Evolutionary conservation across 495 filamentous ascomycete species (phyloP).

Genomic region (Hypoxylon cercidicola): DNA sequence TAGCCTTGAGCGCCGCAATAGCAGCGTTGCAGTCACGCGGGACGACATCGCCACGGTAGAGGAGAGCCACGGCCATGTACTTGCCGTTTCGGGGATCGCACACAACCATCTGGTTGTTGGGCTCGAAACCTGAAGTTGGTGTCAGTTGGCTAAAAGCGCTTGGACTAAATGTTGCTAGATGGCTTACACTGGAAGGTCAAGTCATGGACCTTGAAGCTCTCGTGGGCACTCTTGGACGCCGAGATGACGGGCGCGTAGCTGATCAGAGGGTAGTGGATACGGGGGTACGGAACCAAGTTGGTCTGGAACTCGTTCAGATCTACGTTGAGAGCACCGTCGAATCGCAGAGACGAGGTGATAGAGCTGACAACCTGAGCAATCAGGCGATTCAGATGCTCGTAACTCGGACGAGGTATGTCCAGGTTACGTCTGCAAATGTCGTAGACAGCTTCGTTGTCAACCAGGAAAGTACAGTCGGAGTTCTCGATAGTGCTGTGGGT

Average conservation of each 20-base stretch:
- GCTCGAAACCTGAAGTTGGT: constrained; percentile 74
- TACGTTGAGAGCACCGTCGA: constrained; percentile 91
- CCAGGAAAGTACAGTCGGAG: constrained; percentile 91
- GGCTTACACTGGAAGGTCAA: constrained; percentile 84
- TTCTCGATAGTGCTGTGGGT: constrained; percentile 96
- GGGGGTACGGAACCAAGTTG: constrained; percentile 90
- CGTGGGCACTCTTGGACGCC: constrained; percentile 82
- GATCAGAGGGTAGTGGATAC: constrained; percentile 93
- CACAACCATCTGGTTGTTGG: constrained; percentile 96
- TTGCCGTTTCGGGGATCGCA: constrained; percentile 92
- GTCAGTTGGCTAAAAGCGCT: constrained; percentile 25
- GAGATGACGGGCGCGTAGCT: constrained; percentile 89
- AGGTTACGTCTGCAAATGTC: constrained; percentile 91
- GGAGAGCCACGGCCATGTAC: constrained; percentile 91
- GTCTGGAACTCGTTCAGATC: constrained; percentile 96
- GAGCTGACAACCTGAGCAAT: constrained; percentile 94
- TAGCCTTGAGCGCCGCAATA: constrained; percentile 84
- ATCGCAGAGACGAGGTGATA: constrained; percentile 89
- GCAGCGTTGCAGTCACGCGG: constrained; percentile 85
- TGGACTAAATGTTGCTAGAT: neutral
- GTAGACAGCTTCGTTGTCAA: constrained; percentile 94
- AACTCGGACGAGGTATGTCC: constrained; percentile 86
- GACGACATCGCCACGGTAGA: constrained; percentile 91
- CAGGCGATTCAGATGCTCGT: constrained; percentile 88
- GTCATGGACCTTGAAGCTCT: constrained; percentile 91